Evolutionary conservation across 1,139 yeast genomes (phyloP).

Genomic region (Candida labiduridarum): DNA sequence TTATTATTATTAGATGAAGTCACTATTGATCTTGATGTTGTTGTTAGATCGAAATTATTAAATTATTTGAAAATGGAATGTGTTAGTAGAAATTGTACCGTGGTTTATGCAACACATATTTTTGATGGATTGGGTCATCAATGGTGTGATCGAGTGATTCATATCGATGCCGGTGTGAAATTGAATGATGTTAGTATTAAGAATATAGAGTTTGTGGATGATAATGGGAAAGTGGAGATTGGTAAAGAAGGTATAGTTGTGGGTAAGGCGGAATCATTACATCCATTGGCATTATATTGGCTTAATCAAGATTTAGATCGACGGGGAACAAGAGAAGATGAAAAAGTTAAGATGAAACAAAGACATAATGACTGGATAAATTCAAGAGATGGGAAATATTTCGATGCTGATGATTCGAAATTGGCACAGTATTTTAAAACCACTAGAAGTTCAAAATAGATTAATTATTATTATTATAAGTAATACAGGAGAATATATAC

Average conservation of each 20-base stretch:
- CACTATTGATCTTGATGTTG: conserved; percentile 92
- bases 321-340: conserved; percentile 58
- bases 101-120: conserved; percentile 92
- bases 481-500: conserved; percentile 7
- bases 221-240: conserved; percentile 18
- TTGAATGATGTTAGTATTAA: conserved; percentile 26
- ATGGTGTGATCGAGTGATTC: conserved; percentile 90
- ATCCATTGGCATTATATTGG: conserved; percentile 75
- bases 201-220: conserved; percentile 20
- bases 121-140: conserved; percentile 83
- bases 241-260: conserved; percentile 28
- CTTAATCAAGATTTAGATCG: conserved; percentile 51
- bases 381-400: conserved; percentile 43
- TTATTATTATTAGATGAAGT: conserved; percentile 87
- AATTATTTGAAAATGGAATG: conserved; percentile 75
- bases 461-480: conserved; percentile 7
- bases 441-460: conserved; percentile 32
- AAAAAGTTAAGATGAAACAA: conserved; percentile 44
- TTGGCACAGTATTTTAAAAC: conserved; percentile 51
- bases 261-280: conserved; percentile 55
- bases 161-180: conserved; percentile 67
- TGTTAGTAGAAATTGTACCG: conserved; percentile 61
- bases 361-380: conserved; percentile 52
- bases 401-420: conserved; percentile 48
- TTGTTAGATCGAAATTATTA: conserved; percentile 77